Evolutionary conservation across 2,329 filamentous ascomycete genomes (phyloP).

Genomic region (Fusarium illudens): DNA sequence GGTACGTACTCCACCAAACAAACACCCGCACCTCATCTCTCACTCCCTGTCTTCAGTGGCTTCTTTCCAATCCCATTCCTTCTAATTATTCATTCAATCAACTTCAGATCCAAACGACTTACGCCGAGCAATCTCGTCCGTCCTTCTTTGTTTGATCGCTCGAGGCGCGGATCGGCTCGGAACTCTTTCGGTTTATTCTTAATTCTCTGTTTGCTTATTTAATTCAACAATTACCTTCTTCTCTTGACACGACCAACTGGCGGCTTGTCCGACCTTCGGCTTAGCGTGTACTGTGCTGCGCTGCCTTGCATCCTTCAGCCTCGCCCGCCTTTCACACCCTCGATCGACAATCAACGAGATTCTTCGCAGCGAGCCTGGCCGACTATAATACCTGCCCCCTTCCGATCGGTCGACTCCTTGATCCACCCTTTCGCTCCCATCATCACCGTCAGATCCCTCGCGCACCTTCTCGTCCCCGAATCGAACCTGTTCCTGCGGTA

Average conservation of each 20-base stretch:
- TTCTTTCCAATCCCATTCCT: constrained; percentile 24
- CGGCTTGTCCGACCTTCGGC: constrained; percentile 31
- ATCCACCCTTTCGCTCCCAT: neutral
- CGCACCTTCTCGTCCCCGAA: neutral
- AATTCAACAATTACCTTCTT: neutral
- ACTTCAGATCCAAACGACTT: neutral
- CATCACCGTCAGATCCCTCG: neutral
- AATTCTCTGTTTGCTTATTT: neutral
- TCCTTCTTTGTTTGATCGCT: neutral
- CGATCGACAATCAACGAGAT: constrained; percentile 7
- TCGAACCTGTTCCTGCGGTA: constrained; percentile 7
- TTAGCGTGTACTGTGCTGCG: neutral
- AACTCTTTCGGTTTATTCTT: neutral
- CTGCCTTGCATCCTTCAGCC: constrained; percentile 25
- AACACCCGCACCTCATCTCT: constrained; percentile 27
- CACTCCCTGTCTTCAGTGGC: constrained; percentile 24
- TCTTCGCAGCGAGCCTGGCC: neutral
- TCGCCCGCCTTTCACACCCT: constrained; percentile 14
- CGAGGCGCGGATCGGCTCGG: neutral
- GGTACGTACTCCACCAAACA: constrained; percentile 20
- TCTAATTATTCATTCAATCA: constrained; percentile 3
- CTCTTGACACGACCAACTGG: neutral
- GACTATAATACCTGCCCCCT: neutral
- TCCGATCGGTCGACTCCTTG: neutral
- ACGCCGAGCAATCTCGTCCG: neutral